Evolutionary conservation across 495 filamentous ascomycete species (phyloP).

Genomic region (Aspergillus egyptiacus): DNA sequence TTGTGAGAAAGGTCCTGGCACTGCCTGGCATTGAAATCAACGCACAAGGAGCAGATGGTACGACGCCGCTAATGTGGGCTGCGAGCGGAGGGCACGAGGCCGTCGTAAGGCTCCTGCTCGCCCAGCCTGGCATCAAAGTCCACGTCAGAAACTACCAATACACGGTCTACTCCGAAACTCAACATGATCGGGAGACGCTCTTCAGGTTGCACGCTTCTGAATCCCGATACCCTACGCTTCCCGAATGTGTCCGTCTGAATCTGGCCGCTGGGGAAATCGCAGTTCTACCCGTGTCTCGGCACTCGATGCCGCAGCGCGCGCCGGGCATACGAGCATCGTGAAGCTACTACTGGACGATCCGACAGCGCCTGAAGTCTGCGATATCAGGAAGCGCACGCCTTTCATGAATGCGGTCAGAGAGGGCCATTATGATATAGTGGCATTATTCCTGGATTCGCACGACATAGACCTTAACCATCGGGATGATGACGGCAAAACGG

Average conservation of each 20-base stretch:
- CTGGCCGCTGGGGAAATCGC: not conserved
- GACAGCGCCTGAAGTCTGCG: too few species aligned
- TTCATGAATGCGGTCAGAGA: too few species aligned
- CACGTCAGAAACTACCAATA: too few species aligned
- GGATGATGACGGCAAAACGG: too few species aligned
- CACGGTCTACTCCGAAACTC: not conserved
- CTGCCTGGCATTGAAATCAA: not conserved
- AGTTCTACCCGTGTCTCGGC: not conserved
- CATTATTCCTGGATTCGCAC: too few species aligned
- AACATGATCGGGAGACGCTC: not conserved
- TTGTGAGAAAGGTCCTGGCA: not conserved
- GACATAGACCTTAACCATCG: too few species aligned
- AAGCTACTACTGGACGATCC: not conserved
- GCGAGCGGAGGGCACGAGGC: not conserved
- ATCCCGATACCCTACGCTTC: too few species aligned
- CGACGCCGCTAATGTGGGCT: constrained; percentile 1
- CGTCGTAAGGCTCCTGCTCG: constrained; percentile 3
- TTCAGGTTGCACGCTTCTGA: too few species aligned
- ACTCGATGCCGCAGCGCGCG: not conserved
- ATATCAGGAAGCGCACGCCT: too few species aligned
- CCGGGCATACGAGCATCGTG: not conserved
- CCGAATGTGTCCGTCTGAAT: too few species aligned
- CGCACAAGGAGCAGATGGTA: not conserved
- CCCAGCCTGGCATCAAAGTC: not conserved
- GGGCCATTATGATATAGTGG: too few species aligned